These are phyloP conservation scores for Aspergillus hiratsukae DNA, from an alignment of 2,329 filamentous ascomycete genomes.

Conservation along the genomic window DNA sequence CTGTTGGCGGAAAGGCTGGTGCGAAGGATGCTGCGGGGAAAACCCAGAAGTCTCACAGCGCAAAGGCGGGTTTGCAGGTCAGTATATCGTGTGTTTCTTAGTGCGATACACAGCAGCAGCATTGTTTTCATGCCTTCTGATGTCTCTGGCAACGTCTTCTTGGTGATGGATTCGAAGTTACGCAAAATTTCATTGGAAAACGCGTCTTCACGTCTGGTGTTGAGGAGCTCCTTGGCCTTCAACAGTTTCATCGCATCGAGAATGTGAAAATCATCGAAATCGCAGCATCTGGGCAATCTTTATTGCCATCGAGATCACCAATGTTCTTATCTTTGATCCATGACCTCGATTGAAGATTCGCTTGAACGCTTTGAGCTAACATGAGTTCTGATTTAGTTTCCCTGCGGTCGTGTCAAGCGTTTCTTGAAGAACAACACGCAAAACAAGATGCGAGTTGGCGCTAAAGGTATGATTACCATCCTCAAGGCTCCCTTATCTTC, in stretches of 20 bases:
- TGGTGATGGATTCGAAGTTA: background rate
- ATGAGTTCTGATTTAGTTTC: constrained; percentile 63
- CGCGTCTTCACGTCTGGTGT: background rate
- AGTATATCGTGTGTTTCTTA: constrained; percentile 38
- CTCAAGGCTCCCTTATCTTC: background rate
- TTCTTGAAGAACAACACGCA: constrained; percentile 99
- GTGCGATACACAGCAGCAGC: background rate
- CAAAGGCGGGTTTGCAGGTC: constrained; percentile 93
- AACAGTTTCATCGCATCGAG: background rate
- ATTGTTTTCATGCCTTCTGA: background rate
- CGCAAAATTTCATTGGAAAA: background rate
- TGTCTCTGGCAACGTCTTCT: constrained; percentile 3
- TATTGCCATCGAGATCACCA: background rate
- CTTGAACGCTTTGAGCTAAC: constrained; percentile 25
- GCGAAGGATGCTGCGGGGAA: constrained; percentile 80
- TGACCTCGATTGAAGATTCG: background rate
- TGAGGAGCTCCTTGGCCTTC: background rate
- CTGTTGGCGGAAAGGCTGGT: constrained; percentile 82
- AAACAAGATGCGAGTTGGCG: constrained; percentile 99
- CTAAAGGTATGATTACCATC: constrained; percentile 58
- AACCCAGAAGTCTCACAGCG: constrained; percentile 88
- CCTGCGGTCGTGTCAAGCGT: constrained; percentile 99
- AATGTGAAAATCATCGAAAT: background rate
- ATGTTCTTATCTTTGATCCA: background rate
- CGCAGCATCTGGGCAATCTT: background rate